Evolutionary conservation across 1,284 basidiomycete species (phyloP).

Genomic region (Ceratobasidium sp.): DNA sequence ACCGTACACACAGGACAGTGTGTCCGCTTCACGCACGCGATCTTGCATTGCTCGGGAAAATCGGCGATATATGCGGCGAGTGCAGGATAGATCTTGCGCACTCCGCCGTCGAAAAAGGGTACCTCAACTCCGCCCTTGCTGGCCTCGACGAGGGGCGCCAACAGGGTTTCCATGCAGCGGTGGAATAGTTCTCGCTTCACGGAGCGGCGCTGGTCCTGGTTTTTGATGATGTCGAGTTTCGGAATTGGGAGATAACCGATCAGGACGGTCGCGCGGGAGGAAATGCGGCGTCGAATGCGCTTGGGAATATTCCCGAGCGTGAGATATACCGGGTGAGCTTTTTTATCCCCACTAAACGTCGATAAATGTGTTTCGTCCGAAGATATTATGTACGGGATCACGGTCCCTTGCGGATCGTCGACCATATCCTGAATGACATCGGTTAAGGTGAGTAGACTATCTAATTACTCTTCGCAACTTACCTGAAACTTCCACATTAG

Average conservation of each 20-base stretch:
- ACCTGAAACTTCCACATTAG: constrained; percentile 47
- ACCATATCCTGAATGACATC: background rate
- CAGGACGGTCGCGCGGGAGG: constrained; percentile 36
- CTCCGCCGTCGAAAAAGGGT: constrained; percentile 43
- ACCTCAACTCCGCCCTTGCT: constrained; percentile 42
- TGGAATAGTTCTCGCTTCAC: constrained; percentile 42
- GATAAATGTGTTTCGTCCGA: constrained; percentile 47
- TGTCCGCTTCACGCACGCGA: constrained; percentile 18
- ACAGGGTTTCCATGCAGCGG: constrained; percentile 35
- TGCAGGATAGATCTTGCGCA: constrained; percentile 38
- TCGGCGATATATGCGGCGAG: constrained; percentile 47
- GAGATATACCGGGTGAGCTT: constrained; percentile 47
- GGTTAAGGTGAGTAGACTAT: background rate
- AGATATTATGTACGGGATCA: constrained; percentile 30
- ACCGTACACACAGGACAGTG: constrained; percentile 41
- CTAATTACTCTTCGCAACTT: background rate
- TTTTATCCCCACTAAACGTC: constrained; percentile 45
- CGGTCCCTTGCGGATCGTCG: background rate
- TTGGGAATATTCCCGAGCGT: constrained; percentile 49
- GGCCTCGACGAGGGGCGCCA: constrained; percentile 34
- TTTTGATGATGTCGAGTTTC: background rate
- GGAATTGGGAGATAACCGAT: constrained; percentile 43
- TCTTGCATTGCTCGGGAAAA: constrained; percentile 46
- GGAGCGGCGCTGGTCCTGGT: background rate
- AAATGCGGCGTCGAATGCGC: constrained; percentile 7